A percentile compares a stretch with the other conserved stretches of the same genome.
phyloP scores from a whole-genome alignment of 2,329 filamentous ascomycete species.

The Penicillium freii region DNA sequence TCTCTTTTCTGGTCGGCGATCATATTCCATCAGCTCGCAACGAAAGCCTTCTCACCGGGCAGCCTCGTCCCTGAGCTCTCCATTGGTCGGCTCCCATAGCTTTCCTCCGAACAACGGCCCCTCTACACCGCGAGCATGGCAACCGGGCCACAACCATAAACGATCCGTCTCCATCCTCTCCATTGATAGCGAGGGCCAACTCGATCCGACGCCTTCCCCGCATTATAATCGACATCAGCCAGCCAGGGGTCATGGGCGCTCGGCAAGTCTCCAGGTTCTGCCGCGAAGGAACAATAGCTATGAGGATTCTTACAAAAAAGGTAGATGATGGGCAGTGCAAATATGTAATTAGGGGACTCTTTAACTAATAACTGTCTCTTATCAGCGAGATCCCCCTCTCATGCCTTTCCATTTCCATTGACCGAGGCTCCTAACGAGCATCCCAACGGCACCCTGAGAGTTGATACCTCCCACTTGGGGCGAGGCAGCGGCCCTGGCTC shows the following conservation, averaged over 20 bases:
- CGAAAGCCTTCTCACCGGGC: slow-evolving; percentile 38
- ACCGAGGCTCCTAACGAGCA: slow-evolving; percentile 33
- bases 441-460: slow-evolving; percentile 30
- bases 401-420: slow-evolving; percentile 32
- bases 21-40: slow-evolving; percentile 34
- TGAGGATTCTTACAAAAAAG: slow-evolving; percentile 41
- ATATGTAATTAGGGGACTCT: background rate
- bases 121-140: slow-evolving; percentile 33
- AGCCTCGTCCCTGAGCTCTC: slow-evolving; percentile 42
- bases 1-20: slow-evolving; percentile 40
- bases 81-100: slow-evolving; percentile 40
- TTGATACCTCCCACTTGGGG: slow-evolving; percentile 34
- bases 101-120: slow-evolving; percentile 38
- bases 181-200: slow-evolving; percentile 56
- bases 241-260: slow-evolving; percentile 67
- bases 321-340: slow-evolving; percentile 25
- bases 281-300: slow-evolving; percentile 48
- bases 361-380: slow-evolving; percentile 9
- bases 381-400: slow-evolving; percentile 36
- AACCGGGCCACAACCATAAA: slow-evolving; percentile 61
- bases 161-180: slow-evolving; percentile 81
- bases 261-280: slow-evolving; percentile 76
- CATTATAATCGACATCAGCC: slow-evolving; percentile 51
- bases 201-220: slow-evolving; percentile 32
- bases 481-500: slow-evolving; percentile 25